Base-by-base conservation (phyloP, 805 yeast species). In the Vanderwaltozyma polyspora region DNA sequence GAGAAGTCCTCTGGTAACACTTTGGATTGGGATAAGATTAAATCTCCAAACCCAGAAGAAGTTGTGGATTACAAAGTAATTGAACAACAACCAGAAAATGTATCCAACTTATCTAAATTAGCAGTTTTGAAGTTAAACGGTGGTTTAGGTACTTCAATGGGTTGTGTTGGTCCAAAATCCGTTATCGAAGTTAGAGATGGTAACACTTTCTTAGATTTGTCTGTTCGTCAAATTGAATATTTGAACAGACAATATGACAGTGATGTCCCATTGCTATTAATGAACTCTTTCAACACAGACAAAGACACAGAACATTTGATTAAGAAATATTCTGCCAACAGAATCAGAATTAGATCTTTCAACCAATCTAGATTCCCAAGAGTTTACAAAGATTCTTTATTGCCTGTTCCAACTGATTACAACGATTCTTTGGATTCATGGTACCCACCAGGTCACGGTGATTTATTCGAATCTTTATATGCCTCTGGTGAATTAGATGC, bases 391-490 rank as follows among this genome's bases (percentile, higher is more conserved):
- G 98, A 91, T 62, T 84, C 96, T n/a, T 65, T 86, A 50, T 72
- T 91, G 57, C 98, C 98, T 19, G 95, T 89, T 31, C 96, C 98
- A 39, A 74, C 80, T 45, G 55, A 72, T 24, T 70, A 59, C 44
- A 77, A 79, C 40, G 94, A 85, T 33, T 68, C 70, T 28, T 70
- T 82, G 48, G 89, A 84, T 51, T 69, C 82, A 38, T 91, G 98
- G 98, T 91, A 91, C 59, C 98, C 98, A 33, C 98, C 98, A n/a
- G 98, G 98, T 35, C 98, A 91, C 62, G 98, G 98, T 64, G 98
- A 91, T 64, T 67, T 91, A 60, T 91, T 87, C 48, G 98, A 91
- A 66, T 68, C 91, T 16, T 68, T 91, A 55, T 77, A 81, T 40
- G 75, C 83, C 38, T 79, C 94, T 10, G 98, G 98, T 40, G 91